Conservation (phyloP, 2,329 filamentous ascomycete species). For the Aspergillus fructus region DNA sequence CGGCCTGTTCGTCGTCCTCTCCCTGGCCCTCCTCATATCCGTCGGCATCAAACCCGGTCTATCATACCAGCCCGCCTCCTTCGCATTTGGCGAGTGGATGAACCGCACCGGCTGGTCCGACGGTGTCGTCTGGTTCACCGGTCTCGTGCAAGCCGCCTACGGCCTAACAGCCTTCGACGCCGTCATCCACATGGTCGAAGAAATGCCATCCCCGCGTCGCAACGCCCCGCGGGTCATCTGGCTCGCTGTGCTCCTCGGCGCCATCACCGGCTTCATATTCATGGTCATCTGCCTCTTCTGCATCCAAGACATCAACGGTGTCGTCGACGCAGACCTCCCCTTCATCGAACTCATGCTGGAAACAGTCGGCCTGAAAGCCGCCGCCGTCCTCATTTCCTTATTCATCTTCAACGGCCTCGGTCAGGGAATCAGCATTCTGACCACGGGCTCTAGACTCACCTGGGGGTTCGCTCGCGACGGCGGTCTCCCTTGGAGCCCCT, state of each 20-base stretch:
- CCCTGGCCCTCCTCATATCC: conserved; percentile 52
- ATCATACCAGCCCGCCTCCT: conserved; percentile 50
- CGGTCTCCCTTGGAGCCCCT: conserved; percentile 47
- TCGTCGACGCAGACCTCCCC: conserved; percentile 47
- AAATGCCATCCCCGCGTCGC: conserved; percentile 53
- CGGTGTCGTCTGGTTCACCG: conserved; percentile 59
- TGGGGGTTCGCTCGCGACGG: conserved; percentile 59
- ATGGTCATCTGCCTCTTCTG: conserved; percentile 55
- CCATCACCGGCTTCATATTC: conserved; percentile 52
- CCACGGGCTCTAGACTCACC: conserved; percentile 52
- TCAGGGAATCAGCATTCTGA: conserved; percentile 53
- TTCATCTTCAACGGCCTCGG: conserved; percentile 59
- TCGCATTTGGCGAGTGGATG: conserved; percentile 55
- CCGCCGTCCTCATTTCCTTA: conserved; percentile 51
- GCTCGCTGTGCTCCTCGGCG: conserved; percentile 52
- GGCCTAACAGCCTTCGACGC: conserved; percentile 59
- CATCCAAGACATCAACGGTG: conserved; percentile 47
- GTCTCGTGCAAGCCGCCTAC: conserved; percentile 58
- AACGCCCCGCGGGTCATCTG: conserved; percentile 55
- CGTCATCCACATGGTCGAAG: conserved; percentile 60
- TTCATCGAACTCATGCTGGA: conserved; percentile 51
- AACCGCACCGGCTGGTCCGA: conserved; percentile 55
- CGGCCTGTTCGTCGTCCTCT: conserved; percentile 53
- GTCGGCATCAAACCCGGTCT: conserved; percentile 49
- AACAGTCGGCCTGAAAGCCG: conserved; percentile 43